A percentile compares a stretch with the other conserved stretches of the same genome.
phyloP scores from a whole-genome alignment of 1,284 basidiomycete genomes.

The Puccinia coronata region DNA sequence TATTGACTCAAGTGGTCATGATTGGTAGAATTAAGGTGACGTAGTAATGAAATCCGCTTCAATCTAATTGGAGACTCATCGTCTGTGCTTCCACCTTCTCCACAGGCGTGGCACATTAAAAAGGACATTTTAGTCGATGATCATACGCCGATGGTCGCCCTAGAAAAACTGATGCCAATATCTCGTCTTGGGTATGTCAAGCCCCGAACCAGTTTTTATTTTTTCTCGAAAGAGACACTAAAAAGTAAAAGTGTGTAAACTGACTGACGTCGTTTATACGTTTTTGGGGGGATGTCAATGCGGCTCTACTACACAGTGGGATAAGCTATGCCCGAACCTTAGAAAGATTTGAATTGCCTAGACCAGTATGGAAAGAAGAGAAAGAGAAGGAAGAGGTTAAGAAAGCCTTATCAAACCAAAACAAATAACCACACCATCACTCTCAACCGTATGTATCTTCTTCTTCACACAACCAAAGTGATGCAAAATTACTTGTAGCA shows the following conservation, averaged over 20 bases:
- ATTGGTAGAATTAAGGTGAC: conserved; percentile 44
- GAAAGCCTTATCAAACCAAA: conserved; percentile 14
- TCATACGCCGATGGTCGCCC: conserved; percentile 18
- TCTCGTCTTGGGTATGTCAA: conserved; percentile 37
- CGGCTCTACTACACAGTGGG: no score
- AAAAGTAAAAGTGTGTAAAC: no score
- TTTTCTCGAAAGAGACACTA: neutral
- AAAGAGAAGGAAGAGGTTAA: conserved; percentile 30
- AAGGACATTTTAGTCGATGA: conserved; percentile 25
- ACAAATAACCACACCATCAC: neutral
- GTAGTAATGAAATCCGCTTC: neutral
- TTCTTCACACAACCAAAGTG: no score
- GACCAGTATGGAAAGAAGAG: conserved; percentile 39
- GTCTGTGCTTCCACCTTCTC: neutral
- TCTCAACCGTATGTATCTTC: no score
- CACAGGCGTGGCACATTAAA: conserved; percentile 43
- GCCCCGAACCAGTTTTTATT: no score
- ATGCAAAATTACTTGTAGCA: no score
- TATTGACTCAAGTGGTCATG: conserved; percentile 23
- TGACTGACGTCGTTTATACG: no score
- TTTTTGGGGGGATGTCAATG: no score
- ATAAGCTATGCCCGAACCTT: conserved; percentile 22
- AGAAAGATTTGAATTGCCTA: conserved; percentile 35
- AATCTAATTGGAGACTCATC: neutral
- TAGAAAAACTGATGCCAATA: conserved; percentile 44